Percentiles rank a stretch among this genome's conserved stretches.
These are phyloP conservation scores for Monosporascus ibericus DNA, from an alignment of 2,329 filamentous ascomycete genomes.

Conservation along the genomic window DNA sequence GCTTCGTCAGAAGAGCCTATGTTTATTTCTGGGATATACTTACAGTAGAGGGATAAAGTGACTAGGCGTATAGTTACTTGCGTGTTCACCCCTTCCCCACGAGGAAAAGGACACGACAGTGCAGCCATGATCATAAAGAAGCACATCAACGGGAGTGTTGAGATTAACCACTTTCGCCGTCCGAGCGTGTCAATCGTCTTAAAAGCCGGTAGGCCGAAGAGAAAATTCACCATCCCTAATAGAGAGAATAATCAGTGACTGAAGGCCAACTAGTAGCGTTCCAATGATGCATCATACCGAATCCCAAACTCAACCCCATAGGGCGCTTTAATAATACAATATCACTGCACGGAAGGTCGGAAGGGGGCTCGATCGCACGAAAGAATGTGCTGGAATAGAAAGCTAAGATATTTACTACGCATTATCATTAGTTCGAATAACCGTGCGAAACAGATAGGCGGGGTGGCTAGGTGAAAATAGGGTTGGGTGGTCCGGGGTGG, in stretches of 20 bases:
- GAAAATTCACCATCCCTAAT: slow-evolving; percentile 29
- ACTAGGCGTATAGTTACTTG: slow-evolving; percentile 16
- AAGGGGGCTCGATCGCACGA: neutral
- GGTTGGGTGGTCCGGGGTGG: slow-evolving; percentile 8
- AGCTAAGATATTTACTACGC: slow-evolving; percentile 29
- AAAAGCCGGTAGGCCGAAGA: slow-evolving; percentile 31
- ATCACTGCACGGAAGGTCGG: neutral
- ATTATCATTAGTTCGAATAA: slow-evolving; percentile 5
- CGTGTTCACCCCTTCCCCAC: neutral
- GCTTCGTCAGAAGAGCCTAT: neutral
- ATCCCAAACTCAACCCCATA: slow-evolving; percentile 20
- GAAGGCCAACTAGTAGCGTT: neutral
- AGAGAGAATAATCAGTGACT: neutral
- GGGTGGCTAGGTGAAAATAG: neutral
- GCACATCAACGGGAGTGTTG: slow-evolving; percentile 33
- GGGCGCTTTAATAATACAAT: slow-evolving; percentile 1
- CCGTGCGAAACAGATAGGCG: neutral
- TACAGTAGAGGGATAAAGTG: slow-evolving; percentile 26
- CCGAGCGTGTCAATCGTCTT: slow-evolving; percentile 28
- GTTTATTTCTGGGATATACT: neutral
- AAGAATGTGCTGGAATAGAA: slow-evolving; percentile 30
- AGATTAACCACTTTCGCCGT: slow-evolving; percentile 30
- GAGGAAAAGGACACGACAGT: slow-evolving; percentile 18
- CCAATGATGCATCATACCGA: slow-evolving; percentile 7
- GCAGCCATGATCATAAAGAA: slow-evolving; percentile 30